Evolutionary conservation across 192 early-diverging fungal species (phyloP), one percentile per base, ranked within the genome.

Genomic region (Dispira simplex): DNA sequence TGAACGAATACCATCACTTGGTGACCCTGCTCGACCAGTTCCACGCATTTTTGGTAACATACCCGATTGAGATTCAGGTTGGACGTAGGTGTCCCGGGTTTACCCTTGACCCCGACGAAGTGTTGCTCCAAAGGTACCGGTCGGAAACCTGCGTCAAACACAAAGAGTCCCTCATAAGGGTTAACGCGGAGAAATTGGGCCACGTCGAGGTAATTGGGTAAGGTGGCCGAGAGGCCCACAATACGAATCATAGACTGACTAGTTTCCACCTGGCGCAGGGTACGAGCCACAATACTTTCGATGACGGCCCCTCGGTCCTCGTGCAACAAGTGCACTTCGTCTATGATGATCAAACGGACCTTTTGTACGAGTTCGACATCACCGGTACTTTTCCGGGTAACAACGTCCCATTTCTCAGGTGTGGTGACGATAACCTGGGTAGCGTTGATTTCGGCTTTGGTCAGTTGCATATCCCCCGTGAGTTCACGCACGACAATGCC

Each of bases 1-100:
- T 99, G 95, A 44, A 99, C 97, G 83, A 99, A 99, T 8, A 99
- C 91, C 94, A 99, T 97, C 26, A 99, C 94, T 72, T 99, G 97
- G 72, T 93, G 85, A 0, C 89, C 91, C 26, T 87, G 81, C 0
- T 81, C 77, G 46, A 99, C 84, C 13, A 90, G 72, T 20, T 78
- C 75, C 23, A 71, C 69, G 23, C 85, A 84, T 63, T 92, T 90
- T 28, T 93, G 87, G 71, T 93, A 99, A 72, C 91, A 92, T 39
- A 85, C 78, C 16, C 78, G 73, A 68, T 99, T 89, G 75, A 97
- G 80, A 51, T 86, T 79, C 18, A 77, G 72, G 47, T 69, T 83
- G 11, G 81, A 81, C 0, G 79, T 71, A 0, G 72, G 70, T 0
- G 84, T 78, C n/a, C 87, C 89, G 9, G 88, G 65, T 71, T 94